Evolutionary conservation across 768 basidiomycete species (phyloP).

Genomic region (Rhodotorula paludigena): DNA sequence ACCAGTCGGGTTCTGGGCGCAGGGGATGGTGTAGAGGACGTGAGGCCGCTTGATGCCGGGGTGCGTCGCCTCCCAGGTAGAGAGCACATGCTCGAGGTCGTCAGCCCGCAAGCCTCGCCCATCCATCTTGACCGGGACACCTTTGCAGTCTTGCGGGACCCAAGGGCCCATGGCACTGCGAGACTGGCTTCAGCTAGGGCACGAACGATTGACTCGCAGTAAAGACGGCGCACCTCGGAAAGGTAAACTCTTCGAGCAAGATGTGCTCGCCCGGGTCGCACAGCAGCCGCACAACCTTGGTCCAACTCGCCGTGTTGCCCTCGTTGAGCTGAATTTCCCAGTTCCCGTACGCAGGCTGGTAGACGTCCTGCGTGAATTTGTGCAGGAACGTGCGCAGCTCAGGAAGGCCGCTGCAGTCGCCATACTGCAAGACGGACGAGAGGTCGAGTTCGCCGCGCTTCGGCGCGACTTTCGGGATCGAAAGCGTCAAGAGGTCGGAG

Average conservation of each 20-base stretch:
- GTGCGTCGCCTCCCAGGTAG: slow-evolving; percentile 60
- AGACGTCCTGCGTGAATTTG: slow-evolving; percentile 56
- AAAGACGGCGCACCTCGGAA: slow-evolving; percentile 53
- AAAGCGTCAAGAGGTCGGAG: not conserved
- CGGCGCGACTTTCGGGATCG: not conserved
- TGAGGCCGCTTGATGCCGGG: slow-evolving; percentile 53
- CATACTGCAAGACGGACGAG: not conserved
- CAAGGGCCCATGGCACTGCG: slow-evolving; percentile 46
- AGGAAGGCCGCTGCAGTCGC: slow-evolving; percentile 54
- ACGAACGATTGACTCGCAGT: too few relatives aligned
- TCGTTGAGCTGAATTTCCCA: slow-evolving; percentile 54
- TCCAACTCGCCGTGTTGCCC: slow-evolving; percentile 52
- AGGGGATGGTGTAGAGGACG: slow-evolving; percentile 48
- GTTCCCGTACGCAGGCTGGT: slow-evolving; percentile 57
- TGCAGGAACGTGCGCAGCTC: slow-evolving; percentile 57
- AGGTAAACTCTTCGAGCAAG: slow-evolving; percentile 65
- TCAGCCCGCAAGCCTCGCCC: slow-evolving; percentile 61
- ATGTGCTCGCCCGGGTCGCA: slow-evolving; percentile 58
- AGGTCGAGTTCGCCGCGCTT: not conserved
- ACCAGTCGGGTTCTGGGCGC: slow-evolving; percentile 78
- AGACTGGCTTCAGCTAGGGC: too few relatives aligned
- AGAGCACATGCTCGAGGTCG: slow-evolving; percentile 58
- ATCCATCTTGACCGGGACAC: slow-evolving; percentile 66
- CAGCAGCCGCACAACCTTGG: slow-evolving; percentile 58
- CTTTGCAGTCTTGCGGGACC: slow-evolving; percentile 39